Conservation (phyloP, 768 basidiomycete genomes). For the Polyporus arcularius region DNA sequence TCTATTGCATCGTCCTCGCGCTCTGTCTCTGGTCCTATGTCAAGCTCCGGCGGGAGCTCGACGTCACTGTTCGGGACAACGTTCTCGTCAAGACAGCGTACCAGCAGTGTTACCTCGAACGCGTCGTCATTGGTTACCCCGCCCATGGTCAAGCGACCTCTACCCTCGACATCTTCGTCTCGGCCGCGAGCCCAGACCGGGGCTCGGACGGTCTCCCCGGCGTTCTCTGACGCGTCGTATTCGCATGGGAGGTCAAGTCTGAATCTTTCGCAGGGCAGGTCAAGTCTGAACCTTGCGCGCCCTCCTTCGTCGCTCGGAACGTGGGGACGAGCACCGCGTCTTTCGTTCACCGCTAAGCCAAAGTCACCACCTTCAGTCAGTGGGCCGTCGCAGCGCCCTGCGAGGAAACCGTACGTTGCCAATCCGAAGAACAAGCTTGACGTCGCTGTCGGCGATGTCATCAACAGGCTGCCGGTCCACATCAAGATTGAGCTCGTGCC, state of each 20-base stretch:
- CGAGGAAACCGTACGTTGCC: constrained; percentile 75
- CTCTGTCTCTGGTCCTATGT: constrained; percentile 70
- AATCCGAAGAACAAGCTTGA: constrained; percentile 92
- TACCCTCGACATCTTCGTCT: constrained; percentile 26
- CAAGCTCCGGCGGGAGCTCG: constrained; percentile 34
- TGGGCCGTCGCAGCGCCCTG: constrained; percentile 37
- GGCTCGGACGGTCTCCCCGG: constrained; percentile 55
- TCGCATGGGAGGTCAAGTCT: constrained; percentile 53
- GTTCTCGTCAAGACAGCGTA: constrained; percentile 83
- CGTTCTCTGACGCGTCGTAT: constrained; percentile 54
- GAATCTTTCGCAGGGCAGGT: constrained; percentile 37
- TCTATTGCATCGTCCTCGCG: constrained; percentile 57
- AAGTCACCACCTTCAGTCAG: constrained; percentile 45
- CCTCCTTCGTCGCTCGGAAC: constrained; percentile 55
- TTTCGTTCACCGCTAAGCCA: constrained; percentile 51
- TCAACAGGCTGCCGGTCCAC: constrained; percentile 84
- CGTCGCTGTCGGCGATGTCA: constrained; percentile 88
- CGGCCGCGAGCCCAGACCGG: constrained; percentile 46
- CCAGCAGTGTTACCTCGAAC: constrained; percentile 57
- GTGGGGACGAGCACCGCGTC: constrained; percentile 70
- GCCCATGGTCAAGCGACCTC: constrained; percentile 36
- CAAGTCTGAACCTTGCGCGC: constrained; percentile 44
- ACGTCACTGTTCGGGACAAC: constrained; percentile 57
- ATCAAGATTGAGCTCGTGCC: constrained; percentile 81
- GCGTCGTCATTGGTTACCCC: constrained; percentile 28